Percentiles rank a stretch among this genome's conserved stretches.
These are phyloP conservation scores for Aaosphaeria arxii DNA, from an alignment of 2,329 filamentous ascomycete species.

Conservation along the genomic window DNA sequence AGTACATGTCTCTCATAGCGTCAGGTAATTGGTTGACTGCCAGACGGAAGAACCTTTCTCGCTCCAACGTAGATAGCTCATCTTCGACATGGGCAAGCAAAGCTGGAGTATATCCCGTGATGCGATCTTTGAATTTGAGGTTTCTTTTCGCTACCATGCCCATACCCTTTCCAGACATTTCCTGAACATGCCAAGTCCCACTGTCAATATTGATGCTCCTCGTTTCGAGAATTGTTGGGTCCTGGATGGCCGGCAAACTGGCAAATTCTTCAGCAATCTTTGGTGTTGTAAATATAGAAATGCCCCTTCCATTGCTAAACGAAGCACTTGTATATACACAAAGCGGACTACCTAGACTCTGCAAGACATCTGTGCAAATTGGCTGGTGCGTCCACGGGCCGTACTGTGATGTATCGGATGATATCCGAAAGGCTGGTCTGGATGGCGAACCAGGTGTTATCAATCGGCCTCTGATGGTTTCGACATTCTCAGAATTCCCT, in stretches of 20 bases:
- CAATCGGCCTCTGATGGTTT: too few species aligned
- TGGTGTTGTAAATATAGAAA: slow-evolving; percentile 34
- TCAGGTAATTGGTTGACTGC: slow-evolving; percentile 25
- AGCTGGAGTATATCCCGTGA: slow-evolving; percentile 30
- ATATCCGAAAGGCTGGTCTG: too few species aligned
- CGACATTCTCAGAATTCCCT: not conserved
- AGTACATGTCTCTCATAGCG: slow-evolving; percentile 11
- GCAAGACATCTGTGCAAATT: slow-evolving; percentile 20
- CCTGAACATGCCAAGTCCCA: slow-evolving; percentile 14
- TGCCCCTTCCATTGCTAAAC: slow-evolving; percentile 27
- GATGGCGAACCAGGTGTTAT: too few species aligned
- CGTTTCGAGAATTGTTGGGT: slow-evolving; percentile 5
- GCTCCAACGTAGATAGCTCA: slow-evolving; percentile 21
- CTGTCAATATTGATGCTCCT: slow-evolving; percentile 17
- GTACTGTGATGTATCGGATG: not conserved
- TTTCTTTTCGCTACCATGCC: slow-evolving; percentile 25
- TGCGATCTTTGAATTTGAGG: slow-evolving; percentile 17
- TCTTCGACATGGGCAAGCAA: slow-evolving; percentile 28
- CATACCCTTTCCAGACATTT: slow-evolving; percentile 27
- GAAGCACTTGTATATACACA: slow-evolving; percentile 29
- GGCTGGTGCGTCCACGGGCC: slow-evolving; percentile 24
- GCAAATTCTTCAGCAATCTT: slow-evolving; percentile 18
- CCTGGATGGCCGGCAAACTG: slow-evolving; percentile 20
- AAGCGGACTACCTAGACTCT: slow-evolving; percentile 18
- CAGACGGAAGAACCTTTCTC: slow-evolving; percentile 23